Base-by-base conservation (phyloP, 305 asterid genomes). In the Fraxinus dipetala region DNA sequence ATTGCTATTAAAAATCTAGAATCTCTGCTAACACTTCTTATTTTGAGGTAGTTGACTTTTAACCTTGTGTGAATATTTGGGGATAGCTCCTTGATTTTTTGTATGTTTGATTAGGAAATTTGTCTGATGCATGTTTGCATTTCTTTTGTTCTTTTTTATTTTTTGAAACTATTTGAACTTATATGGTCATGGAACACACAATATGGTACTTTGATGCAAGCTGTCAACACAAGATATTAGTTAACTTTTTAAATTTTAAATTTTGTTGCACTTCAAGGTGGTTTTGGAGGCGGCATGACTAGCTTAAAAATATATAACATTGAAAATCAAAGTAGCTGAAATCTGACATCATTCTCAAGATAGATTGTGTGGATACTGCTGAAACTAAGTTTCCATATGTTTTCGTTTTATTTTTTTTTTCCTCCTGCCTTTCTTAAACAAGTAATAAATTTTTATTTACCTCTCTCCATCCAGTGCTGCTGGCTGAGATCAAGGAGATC, bases 401-500 rank as follows among this genome's bases (percentile, higher is more conserved):
- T 24, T 40, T 22, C 30, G 14, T 16, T 24, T 6, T 43, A 0
- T 2, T 22, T 7, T 26, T n/a, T 13, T 2, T 10, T 1, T 1
- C 16, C 8, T 32, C 76, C 51, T 36, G 24, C 5, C 3, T 48
- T 80, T 48, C 56, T 26, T 45, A 14, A 76, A 76, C 36, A 45
- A 54, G 22, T 77, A 77, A 31, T 56, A 54, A 35, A 54, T 83
- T 31, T 78, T 81, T 65, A 73, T 78, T 85, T 80, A 82, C 80
- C 79, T 75, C 61, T 83, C 85, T 76, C 78, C 36, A 75, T 88
- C 56, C 91, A 96, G 99, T 87, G 81, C 84, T 97, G 82, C 82
- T 97, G 85, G 92, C 94, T 78, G 97, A 93, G 88, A 93, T 97
- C 85, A 92, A 89, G 87, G 99, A 95, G 79, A 84, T 88, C 78